These are phyloP conservation scores for Clarkia xantiana DNA, from an alignment of 345 rosid genomes.

Conservation along the genomic window DNA sequence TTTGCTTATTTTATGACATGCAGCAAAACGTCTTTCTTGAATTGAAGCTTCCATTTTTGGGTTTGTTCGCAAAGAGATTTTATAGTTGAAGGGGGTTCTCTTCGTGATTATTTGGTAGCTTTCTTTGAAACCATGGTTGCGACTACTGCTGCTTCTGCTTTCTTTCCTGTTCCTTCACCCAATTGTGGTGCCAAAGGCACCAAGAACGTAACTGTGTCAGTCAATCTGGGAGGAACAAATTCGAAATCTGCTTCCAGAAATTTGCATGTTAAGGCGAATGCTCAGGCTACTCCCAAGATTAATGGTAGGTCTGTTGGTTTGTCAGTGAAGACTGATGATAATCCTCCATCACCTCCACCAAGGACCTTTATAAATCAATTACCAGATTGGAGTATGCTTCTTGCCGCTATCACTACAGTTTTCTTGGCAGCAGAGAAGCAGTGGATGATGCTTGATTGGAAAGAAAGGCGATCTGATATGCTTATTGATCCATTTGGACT, in stretches of 20 bases:
- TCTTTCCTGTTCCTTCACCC: constrained; percentile 42
- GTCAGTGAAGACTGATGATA: constrained; percentile 7
- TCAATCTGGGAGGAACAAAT: constrained; percentile 31
- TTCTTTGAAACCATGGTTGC: constrained; percentile 24
- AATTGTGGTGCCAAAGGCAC: constrained; percentile 31
- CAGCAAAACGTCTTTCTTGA: too few relatives aligned
- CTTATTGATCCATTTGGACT: constrained; percentile 63
- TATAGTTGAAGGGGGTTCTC: too few relatives aligned
- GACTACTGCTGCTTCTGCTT: constrained; percentile 47
- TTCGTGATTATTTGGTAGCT: too few relatives aligned
- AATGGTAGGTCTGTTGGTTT: too few relatives aligned
- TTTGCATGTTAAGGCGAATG: neutral
- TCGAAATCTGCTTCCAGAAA: constrained; percentile 29
- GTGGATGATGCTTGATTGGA: constrained; percentile 98
- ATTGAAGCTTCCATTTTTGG: too few relatives aligned
- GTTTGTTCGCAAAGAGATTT: too few relatives aligned
- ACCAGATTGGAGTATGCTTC: too few relatives aligned
- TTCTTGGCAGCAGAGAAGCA: constrained; percentile 28
- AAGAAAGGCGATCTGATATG: constrained; percentile 69
- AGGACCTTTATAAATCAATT: constrained; percentile 38
- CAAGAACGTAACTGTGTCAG: constrained; percentile 26
- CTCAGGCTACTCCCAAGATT: too few relatives aligned
- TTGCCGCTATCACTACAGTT: too few relatives aligned
- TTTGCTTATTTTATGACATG: too few relatives aligned
- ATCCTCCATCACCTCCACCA: constrained; percentile 37